Percentiles rank a stretch among this genome's conserved stretches.
Conservation (phyloP, 192 early-diverging fungal genomes). For the Coemansia furcata region DNA sequence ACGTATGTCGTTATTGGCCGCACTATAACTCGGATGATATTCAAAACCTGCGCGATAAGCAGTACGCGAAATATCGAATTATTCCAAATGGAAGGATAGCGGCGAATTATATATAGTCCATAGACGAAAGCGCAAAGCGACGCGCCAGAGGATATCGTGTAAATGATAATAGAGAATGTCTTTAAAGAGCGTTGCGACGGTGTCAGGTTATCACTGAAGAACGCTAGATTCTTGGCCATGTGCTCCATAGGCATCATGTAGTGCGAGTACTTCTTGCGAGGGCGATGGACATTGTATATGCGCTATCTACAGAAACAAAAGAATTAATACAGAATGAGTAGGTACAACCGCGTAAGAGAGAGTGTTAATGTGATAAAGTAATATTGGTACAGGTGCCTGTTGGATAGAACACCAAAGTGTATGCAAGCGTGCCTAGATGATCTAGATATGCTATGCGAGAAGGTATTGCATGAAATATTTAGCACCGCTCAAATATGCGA, state of each 20-base stretch:
- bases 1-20: conserved; percentile 12
- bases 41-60: conserved; percentile 31
- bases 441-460: background rate
- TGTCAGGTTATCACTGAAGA: background rate
- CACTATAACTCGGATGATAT: conserved; percentile 22
- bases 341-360: no score
- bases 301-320: background rate
- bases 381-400: background rate
- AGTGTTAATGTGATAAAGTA: background rate
- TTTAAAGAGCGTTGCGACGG: background rate
- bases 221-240: background rate
- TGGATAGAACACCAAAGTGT: no score
- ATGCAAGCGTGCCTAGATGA: background rate
- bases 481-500: conserved; percentile 97
- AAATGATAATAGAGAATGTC: background rate
- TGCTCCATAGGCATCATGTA: background rate
- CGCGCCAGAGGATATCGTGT: background rate
- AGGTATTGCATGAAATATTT: conserved; percentile 1
- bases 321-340: background rate
- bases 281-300: background rate
- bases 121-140: conserved; percentile 27
- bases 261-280: background rate
- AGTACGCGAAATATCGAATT: conserved; percentile 33
- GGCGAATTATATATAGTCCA: conserved; percentile 8
- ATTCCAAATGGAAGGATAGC: conserved; percentile 10